These are phyloP conservation scores for Candida dubliniensis DNA, from an alignment of 1,139 yeast genomes.

Conservation along the genomic window DNA sequence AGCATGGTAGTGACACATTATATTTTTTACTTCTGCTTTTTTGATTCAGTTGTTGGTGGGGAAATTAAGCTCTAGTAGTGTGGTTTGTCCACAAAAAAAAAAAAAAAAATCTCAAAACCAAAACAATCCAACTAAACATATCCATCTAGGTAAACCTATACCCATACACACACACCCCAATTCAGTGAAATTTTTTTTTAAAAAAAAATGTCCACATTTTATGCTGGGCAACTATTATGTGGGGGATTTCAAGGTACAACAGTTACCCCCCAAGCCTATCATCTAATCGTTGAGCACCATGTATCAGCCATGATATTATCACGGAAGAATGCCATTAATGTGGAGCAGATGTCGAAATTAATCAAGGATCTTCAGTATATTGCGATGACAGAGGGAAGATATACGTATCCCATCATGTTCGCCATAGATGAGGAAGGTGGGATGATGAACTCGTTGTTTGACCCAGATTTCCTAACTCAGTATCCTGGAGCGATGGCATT, in stretches of 20 bases:
- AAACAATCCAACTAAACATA: background rate
- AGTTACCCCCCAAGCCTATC: constrained; percentile 57
- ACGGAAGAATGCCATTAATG: constrained; percentile 53
- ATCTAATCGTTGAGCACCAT: constrained; percentile 53
- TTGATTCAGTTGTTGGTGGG: background rate
- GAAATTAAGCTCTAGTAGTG: background rate
- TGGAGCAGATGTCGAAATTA: constrained; percentile 50
- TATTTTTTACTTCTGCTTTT: too few relatives aligned
- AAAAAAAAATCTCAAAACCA: background rate
- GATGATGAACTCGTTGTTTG: constrained; percentile 62
- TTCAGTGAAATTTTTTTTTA: background rate
- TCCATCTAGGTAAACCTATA: too few relatives aligned
- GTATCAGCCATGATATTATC: constrained; percentile 61
- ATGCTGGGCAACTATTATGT: constrained; percentile 57
- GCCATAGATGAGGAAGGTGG: constrained; percentile 85
- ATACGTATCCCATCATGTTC: constrained; percentile 61
- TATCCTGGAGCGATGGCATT: constrained; percentile 69
- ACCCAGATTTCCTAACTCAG: constrained; percentile 53
- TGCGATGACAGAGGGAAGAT: constrained; percentile 52
- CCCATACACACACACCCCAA: background rate
- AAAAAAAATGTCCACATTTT: constrained; percentile 1
- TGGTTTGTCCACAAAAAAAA: background rate
- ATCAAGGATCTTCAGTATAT: constrained; percentile 56
- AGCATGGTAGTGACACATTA: too few relatives aligned
- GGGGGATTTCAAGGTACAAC: constrained; percentile 64